phyloP scores from a whole-genome alignment of 257 asterid genomes.

The Capsicum rhomboideum region DNA sequence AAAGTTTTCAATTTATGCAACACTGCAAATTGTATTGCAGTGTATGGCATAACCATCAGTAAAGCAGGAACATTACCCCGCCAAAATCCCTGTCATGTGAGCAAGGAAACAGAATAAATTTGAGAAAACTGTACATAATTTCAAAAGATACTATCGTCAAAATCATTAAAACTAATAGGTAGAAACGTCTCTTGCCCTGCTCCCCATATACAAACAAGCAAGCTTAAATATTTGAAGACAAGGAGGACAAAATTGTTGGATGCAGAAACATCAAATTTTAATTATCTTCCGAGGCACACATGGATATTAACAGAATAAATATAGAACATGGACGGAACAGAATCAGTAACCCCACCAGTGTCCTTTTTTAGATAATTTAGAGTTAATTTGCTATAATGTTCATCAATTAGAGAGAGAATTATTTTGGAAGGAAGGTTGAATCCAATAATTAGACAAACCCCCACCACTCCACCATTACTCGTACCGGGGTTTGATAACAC shows the following conservation, averaged over 20 bases:
- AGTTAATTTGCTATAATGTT: background rate
- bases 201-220: background rate
- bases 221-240: background rate
- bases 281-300: background rate
- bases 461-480: background rate
- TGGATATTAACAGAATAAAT: background rate
- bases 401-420: background rate
- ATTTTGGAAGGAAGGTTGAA: background rate
- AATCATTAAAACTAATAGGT: background rate
- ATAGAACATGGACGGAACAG: background rate
- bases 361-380: background rate
- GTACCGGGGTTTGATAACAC: background rate
- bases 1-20: slow-evolving; percentile 70
- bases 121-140: background rate
- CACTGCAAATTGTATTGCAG: slow-evolving; percentile 84
- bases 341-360: background rate
- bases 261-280: background rate
- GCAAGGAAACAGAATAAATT: background rate
- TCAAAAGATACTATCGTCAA: background rate
- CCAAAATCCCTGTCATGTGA: slow-evolving; percentile 74
- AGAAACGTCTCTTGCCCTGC: background rate
- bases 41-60: slow-evolving; percentile 96
- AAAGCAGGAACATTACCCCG: slow-evolving; percentile 95
- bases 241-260: background rate
- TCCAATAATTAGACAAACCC: background rate